Base-by-base conservation (phyloP, 305 asterid genomes). In the Rubia balearica region DNA sequence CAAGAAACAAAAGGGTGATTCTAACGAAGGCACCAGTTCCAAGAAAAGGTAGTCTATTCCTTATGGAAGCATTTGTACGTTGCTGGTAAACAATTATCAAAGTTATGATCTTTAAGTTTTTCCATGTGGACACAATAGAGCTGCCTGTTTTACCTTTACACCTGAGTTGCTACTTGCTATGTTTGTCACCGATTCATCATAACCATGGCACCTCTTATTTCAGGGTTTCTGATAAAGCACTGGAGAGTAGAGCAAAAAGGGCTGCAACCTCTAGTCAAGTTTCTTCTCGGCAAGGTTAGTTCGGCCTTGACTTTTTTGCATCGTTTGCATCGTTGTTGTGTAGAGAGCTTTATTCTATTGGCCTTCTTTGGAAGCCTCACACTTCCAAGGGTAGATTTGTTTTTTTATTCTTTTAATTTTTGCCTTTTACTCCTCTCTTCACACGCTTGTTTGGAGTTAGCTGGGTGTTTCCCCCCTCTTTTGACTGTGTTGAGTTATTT, bases 211-310 rank as follows among this genome's bases (percentile, higher is more conserved):
- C 67, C 76, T 71, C 65, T 61, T 71, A 53, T 76, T 77, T 46
- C 82, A 91, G 98, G 87, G 67, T 81, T 71, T 87, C 96, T 68
- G 96, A 89, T 66, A 89, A 76, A 72, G 73, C 91, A 61, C 69
- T 86, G 86, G 96, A 84, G 8, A 70, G 87, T 68, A 85, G 88
- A 83, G 85, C 81, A 17, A 91, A 89, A 85, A 89, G 80, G 82
- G 89, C 91, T 69, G 69, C 84, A 67, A 82, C 82, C 80, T 59
- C 63, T 53, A 49, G 83, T 70, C 83, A 84, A 60, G 84, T 62
- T 64, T 79, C 78, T 73, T 76, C 95, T 72, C 49, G 78, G 75
- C 90, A 83, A 82, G 91, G 95, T 88, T 71, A 71, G 83, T 71
- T 57, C 27, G 1, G 55, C 10, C 12, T 53, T 68, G 66, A 76